Conservation (phyloP, 164 flowering plant species). For the Umbellularia californica region DNA sequence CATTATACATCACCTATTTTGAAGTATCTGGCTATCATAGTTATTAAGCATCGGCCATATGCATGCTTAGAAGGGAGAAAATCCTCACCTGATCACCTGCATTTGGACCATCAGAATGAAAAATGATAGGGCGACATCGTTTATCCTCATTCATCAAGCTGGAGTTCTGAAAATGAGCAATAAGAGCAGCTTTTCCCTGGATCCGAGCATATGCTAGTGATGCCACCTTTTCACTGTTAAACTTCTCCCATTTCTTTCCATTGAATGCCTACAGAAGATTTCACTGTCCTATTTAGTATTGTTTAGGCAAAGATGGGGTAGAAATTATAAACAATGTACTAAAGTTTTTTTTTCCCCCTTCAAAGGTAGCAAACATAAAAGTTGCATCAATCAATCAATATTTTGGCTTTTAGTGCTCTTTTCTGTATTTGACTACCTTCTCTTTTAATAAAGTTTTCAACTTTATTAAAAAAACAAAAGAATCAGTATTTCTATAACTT, state of each 20-base stretch:
- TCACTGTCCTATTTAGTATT: not conserved
- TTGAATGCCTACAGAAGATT: slow-evolving; percentile 55
- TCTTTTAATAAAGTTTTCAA: no score
- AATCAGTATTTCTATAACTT: no score
- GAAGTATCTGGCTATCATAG: no score
- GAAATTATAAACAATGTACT: no score
- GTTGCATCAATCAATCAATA: not conserved
- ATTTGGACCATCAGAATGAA: slow-evolving; percentile 85
- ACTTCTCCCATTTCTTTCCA: slow-evolving; percentile 93
- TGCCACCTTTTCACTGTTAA: slow-evolving; percentile 91
- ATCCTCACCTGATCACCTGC: slow-evolving; percentile 76
- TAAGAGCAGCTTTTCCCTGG: slow-evolving; percentile 78
- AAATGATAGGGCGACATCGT: slow-evolving; percentile 86
- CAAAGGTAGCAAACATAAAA: not conserved
- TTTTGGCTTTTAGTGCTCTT: no score
- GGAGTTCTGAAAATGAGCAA: slow-evolving; percentile 90
- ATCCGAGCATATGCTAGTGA: slow-evolving; percentile 85
- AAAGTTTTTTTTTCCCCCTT: not conserved
- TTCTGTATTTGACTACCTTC: no score
- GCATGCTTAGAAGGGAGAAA: not conserved
- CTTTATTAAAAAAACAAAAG: no score
- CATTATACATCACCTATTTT: no score
- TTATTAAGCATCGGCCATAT: no score
- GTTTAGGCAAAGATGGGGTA: not conserved
- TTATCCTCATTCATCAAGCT: slow-evolving; percentile 97